Conservation (phyloP, 2,329 filamentous ascomycete genomes). For the Raffaelea arxii region DNA sequence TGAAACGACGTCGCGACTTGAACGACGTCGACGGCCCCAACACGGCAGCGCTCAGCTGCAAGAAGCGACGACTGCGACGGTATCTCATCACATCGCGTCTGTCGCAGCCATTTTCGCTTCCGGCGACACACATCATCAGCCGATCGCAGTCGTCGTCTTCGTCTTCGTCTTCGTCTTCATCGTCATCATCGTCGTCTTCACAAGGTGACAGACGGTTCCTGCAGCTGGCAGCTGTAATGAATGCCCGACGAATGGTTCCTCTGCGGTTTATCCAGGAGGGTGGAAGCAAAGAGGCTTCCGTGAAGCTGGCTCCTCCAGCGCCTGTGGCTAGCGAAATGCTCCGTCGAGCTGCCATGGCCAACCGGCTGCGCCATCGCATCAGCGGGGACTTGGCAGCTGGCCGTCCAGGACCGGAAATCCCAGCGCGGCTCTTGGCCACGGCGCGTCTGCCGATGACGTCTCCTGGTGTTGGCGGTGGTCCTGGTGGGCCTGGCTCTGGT, state of each 20-base stretch:
- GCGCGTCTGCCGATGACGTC: background rate
- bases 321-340: slow-evolving; percentile 31
- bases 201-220: slow-evolving; percentile 39
- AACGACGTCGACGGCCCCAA: slow-evolving; percentile 52
- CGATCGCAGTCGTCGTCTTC: slow-evolving; percentile 38
- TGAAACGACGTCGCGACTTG: slow-evolving; percentile 41
- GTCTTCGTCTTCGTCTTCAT: too few species aligned
- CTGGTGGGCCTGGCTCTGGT: too few species aligned
- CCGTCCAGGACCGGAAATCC: slow-evolving; percentile 11
- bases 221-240: slow-evolving; percentile 34
- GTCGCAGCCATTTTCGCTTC: slow-evolving; percentile 58
- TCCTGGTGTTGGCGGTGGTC: too few species aligned
- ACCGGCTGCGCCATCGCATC: slow-evolving; percentile 43
- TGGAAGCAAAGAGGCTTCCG: background rate
- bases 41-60: slow-evolving; percentile 40
- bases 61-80: slow-evolving; percentile 58
- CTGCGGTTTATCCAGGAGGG: background rate
- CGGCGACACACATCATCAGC: slow-evolving; percentile 60
- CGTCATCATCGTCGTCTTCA: too few species aligned
- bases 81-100: slow-evolving; percentile 60
- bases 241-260: slow-evolving; percentile 18
- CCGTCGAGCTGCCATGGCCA: slow-evolving; percentile 56
- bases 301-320: background rate
- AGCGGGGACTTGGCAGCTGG: slow-evolving; percentile 23
- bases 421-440: slow-evolving; percentile 10